Base-by-base conservation (phyloP, 73 alveolate species). In the Uronychia setigera region DNA sequence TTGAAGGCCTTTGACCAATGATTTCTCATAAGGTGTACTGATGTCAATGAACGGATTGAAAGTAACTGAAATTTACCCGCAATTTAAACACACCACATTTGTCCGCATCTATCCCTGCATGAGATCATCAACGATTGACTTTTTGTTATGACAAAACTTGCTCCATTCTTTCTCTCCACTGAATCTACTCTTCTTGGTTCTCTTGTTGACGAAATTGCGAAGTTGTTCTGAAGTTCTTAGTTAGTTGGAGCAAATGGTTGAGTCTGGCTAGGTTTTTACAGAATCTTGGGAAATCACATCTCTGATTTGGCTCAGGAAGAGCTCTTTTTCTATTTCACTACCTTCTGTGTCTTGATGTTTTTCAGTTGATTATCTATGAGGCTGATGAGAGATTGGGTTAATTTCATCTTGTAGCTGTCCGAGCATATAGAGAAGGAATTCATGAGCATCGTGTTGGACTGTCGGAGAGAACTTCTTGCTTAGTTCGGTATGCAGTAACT, bases 401-500 rank as follows among this genome's bases (percentile, higher is more conserved):
- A 85, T 57, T 57, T 85, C 91, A 77, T 85, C 91, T 33, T 85
- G 82, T 11, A 85, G 35, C 30, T 76, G 33, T 30, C 80, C 35
- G 1, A 85, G 81, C 32, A 85, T 26, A 58, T 35, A 78, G 59
- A 85, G 76, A 30, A 85, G 79, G 81, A 77, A 85, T 32, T 85
- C 91, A 58, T 85, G 91, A 33, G 91, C 86, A 57, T 85, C 91
- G 46, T 85, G 91, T 32, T 85, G 32, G 1, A 46, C 58, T 1
- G 1, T 13, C 9, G 85, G 59, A 5, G 28, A 1, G 46, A 85
- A 85, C 30, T 58, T 85, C 58, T n/a, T 76, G 35, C 77, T 81
- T 1, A 85, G 26, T n/a, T 74, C 31, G 26, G 58, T 35, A 46
- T 85, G 86, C 32, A 85, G 77, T 74, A 85, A 85, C 26, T 83